Percentiles rank a stretch among this genome's conserved stretches.
Conservation (phyloP, 768 basidiomycete species). For the Collybia nuda region DNA sequence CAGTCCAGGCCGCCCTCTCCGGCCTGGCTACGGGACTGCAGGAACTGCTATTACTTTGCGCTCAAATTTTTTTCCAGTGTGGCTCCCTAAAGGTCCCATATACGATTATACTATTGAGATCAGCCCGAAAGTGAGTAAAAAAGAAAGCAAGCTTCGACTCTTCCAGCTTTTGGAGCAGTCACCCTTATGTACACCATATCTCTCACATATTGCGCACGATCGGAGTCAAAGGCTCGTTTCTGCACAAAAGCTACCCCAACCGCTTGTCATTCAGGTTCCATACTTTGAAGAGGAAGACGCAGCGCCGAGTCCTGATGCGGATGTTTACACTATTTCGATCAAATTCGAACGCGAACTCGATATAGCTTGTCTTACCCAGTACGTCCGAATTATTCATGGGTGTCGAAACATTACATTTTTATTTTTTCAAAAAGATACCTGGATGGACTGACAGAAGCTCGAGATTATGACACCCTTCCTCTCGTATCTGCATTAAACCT, state of each 20-base stretch:
- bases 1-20: slow-evolving; percentile 40
- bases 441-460: slow-evolving; percentile 40
- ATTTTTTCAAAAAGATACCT: slow-evolving; percentile 40
- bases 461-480: slow-evolving; percentile 47
- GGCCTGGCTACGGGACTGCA: slow-evolving; percentile 55
- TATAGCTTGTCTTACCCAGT: slow-evolving; percentile 30
- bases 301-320: slow-evolving; percentile 32
- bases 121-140: slow-evolving; percentile 41
- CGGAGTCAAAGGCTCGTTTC: slow-evolving; percentile 45
- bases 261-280: slow-evolving; percentile 37
- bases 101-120: slow-evolving; percentile 62
- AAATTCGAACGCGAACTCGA: slow-evolving; percentile 39
- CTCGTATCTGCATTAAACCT: slow-evolving; percentile 60
- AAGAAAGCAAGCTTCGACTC: slow-evolving; percentile 45
- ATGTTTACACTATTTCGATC: slow-evolving; percentile 40
- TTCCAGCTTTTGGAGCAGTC: slow-evolving; percentile 54
- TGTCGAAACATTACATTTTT: slow-evolving; percentile 1
- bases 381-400: background rate
- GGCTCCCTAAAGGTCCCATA: slow-evolving; percentile 39
- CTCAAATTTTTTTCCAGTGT: slow-evolving; percentile 63
- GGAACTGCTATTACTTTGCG: slow-evolving; percentile 50
- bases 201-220: slow-evolving; percentile 52
- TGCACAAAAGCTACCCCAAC: slow-evolving; percentile 41
- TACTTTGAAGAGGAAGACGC: slow-evolving; percentile 41
- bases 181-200: slow-evolving; percentile 30